phyloP scores from a whole-genome alignment of 768 basidiomycete species.

The Boletus vinaceobasis region DNA sequence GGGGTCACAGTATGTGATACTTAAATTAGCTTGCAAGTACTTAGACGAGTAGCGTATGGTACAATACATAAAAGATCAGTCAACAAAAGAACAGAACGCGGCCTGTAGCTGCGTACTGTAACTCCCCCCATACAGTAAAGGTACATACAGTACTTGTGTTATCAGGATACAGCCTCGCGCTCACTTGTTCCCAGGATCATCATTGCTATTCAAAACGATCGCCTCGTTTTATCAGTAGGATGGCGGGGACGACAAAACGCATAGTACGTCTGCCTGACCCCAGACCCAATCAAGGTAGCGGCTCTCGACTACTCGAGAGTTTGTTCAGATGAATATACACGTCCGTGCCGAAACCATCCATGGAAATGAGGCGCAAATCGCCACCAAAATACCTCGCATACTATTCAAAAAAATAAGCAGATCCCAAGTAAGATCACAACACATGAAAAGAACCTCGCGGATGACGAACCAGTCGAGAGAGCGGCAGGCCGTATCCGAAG shows the following conservation, averaged over 20 bases:
- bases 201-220: not conserved
- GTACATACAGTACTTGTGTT: not conserved
- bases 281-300: slow-evolving; percentile 43
- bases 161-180: not conserved
- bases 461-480: slow-evolving; percentile 76
- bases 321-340: slow-evolving; percentile 89
- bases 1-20: slow-evolving; percentile 2
- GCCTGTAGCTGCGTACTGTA: no score
- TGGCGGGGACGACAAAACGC: not conserved
- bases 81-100: no score
- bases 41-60: no score
- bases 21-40: not conserved
- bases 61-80: not conserved
- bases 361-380: slow-evolving; percentile 87
- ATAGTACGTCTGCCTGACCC: not conserved
- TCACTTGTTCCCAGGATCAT: not conserved
- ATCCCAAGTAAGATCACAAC: not conserved
- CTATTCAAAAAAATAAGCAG: slow-evolving; percentile 31
- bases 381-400: slow-evolving; percentile 95
- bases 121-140: not conserved
- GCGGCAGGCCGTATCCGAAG: slow-evolving; percentile 89
- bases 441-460: not conserved
- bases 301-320: slow-evolving; percentile 80
- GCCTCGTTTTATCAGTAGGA: not conserved
- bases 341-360: slow-evolving; percentile 95